phyloP scores from a whole-genome alignment of 345 rosid genomes.

The Luvunga scandens region DNA sequence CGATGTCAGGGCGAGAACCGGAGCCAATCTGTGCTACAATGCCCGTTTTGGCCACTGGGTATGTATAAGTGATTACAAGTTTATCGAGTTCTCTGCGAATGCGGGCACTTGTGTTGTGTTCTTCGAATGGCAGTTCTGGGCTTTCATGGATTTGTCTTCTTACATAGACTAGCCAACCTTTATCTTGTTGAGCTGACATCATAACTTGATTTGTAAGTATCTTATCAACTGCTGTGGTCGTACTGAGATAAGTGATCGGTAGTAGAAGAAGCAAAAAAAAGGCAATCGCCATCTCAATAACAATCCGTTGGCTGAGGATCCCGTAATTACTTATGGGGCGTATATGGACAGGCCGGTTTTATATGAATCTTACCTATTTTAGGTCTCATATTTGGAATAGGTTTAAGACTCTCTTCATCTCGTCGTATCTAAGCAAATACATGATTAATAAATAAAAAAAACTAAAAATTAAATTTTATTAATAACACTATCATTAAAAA shows the following conservation, averaged over 20 bases:
- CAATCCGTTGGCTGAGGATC: too few species aligned
- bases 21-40: conserved; percentile 71
- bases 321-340: too few species aligned
- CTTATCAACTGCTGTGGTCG: conserved; percentile 2
- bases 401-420: too few species aligned
- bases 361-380: too few species aligned
- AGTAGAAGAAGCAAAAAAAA: conserved; percentile 6
- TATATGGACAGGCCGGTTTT: too few species aligned
- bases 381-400: too few species aligned
- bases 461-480: too few species aligned
- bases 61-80: conserved; percentile 51
- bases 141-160: conserved; percentile 80
- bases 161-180: conserved; percentile 55
- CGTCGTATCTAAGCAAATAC: too few species aligned
- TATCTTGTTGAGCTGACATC: conserved; percentile 42
- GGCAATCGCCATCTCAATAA: background rate
- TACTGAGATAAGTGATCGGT: background rate
- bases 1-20: conserved; percentile 64
- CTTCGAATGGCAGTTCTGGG: conserved; percentile 71
- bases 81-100: conserved; percentile 58
- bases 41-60: conserved; percentile 76
- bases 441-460: too few species aligned
- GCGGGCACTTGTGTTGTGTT: conserved; percentile 73
- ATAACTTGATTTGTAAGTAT: conserved; percentile 14
- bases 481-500: too few species aligned